These are phyloP conservation scores for Fusarium pseudocircinatum DNA, from an alignment of 2,329 filamentous ascomycete species.

Conservation along the genomic window DNA sequence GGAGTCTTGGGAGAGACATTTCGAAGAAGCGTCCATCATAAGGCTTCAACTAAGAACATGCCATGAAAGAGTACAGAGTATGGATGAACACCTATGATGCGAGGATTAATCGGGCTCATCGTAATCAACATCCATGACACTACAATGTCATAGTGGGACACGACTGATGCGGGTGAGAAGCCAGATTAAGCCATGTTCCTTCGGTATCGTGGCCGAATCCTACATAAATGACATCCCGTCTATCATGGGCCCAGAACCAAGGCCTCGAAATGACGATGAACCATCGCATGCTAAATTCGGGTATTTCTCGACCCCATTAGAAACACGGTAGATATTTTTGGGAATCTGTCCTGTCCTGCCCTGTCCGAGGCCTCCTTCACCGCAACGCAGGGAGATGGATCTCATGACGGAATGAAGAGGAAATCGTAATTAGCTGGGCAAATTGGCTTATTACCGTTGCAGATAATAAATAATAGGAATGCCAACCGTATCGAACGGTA, in stretches of 20 bases:
- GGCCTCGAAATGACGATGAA: slow-evolving; percentile 35
- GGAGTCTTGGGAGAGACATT: not conserved
- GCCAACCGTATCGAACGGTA: slow-evolving; percentile 19
- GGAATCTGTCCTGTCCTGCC: slow-evolving; percentile 1
- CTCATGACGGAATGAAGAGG: slow-evolving; percentile 30
- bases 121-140: slow-evolving; percentile 5
- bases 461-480: slow-evolving; percentile 30
- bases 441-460: slow-evolving; percentile 35
- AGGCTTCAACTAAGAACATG: not conserved
- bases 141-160: slow-evolving; percentile 3
- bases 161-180: slow-evolving; percentile 3
- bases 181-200: slow-evolving; percentile 10
- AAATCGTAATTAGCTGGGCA: slow-evolving; percentile 37
- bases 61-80: not conserved
- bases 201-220: slow-evolving; percentile 31
- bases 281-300: slow-evolving; percentile 26
- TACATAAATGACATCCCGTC: slow-evolving; percentile 21
- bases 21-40: not conserved
- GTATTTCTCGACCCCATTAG: slow-evolving; percentile 6
- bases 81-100: not conserved
- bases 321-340: slow-evolving; percentile 7
- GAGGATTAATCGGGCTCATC: not conserved
- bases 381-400: slow-evolving; percentile 32
- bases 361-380: slow-evolving; percentile 24
- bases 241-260: slow-evolving; percentile 4